Conservation (phyloP, 2,329 filamentous ascomycete genomes). For the Penicillium crustosum region DNA sequence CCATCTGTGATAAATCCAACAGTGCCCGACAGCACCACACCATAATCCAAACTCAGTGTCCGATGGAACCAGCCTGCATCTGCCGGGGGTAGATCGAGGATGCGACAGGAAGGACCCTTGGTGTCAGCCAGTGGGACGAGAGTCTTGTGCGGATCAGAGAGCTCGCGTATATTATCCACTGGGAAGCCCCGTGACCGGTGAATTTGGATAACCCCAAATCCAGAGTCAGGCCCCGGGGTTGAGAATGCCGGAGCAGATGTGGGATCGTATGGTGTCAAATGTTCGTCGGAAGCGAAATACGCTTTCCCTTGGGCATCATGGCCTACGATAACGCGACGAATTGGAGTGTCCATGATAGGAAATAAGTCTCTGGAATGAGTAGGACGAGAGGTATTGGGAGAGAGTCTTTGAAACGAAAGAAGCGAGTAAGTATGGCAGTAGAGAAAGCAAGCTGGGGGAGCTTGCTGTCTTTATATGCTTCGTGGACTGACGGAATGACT, state of each 20-base stretch:
- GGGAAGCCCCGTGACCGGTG: conserved; percentile 29
- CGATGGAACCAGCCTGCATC: conserved; percentile 28
- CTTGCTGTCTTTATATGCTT: background rate
- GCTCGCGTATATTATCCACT: conserved; percentile 23
- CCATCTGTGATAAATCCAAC: conserved; percentile 30
- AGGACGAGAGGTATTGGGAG: background rate
- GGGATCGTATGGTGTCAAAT: conserved; percentile 30
- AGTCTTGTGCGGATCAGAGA: conserved; percentile 23
- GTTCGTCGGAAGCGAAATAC: conserved; percentile 27
- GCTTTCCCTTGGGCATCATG: conserved; percentile 28
- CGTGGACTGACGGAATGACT: background rate
- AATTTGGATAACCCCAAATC: conserved; percentile 29
- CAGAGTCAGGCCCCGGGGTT: conserved; percentile 17
- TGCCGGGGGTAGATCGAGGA: conserved; percentile 21
- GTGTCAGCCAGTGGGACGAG: conserved; percentile 26
- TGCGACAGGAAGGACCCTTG: conserved; percentile 24
- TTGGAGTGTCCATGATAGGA: conserved; percentile 14
- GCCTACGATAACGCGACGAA: conserved; percentile 24
- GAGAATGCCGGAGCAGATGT: conserved; percentile 21
- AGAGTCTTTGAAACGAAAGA: background rate
- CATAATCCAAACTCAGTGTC: conserved; percentile 34
- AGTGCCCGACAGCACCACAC: conserved; percentile 29
- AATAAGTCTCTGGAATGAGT: background rate
- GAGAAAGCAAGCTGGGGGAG: background rate
- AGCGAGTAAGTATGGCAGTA: background rate